Evolutionary conservation across 306 rosid species (phyloP).

Genomic region (Pyrus pyrifolia): DNA sequence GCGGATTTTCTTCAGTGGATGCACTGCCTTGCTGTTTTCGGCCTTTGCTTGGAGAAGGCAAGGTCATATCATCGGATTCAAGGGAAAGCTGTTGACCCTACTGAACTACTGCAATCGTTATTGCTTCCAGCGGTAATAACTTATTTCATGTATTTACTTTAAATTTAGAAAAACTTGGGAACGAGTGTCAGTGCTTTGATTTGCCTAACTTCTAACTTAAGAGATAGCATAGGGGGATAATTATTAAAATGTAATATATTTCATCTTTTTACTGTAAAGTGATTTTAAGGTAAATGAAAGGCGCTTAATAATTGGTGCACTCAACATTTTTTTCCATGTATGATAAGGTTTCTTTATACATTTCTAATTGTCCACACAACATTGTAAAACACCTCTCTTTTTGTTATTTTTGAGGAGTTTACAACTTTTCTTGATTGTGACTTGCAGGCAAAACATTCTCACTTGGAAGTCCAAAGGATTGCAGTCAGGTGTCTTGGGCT

Average conservation of each 20-base stretch:
- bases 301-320: not conserved
- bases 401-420: not conserved
- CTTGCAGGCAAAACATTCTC: constrained; percentile 79
- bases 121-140: constrained; percentile 80
- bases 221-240: not conserved
- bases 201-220: not conserved
- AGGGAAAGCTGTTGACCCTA: constrained; percentile 59
- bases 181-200: not conserved
- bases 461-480: constrained; percentile 84
- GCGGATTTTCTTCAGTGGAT: constrained; percentile 87
- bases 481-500: constrained; percentile 86
- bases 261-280: not conserved
- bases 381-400: not conserved
- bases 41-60: constrained; percentile 73
- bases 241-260: not conserved
- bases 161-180: not conserved
- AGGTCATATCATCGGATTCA: constrained; percentile 48
- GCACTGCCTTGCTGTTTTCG: constrained; percentile 71
- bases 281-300: not conserved
- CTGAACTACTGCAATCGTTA: constrained; percentile 63
- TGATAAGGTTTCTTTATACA: not conserved
- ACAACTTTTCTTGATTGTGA: constrained; percentile 22
- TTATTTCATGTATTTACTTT: not conserved
- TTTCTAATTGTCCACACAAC: not conserved
- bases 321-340: not conserved